phyloP scores from a whole-genome alignment of 768 basidiomycete genomes.

The Omphalotus guepiniiformis region DNA sequence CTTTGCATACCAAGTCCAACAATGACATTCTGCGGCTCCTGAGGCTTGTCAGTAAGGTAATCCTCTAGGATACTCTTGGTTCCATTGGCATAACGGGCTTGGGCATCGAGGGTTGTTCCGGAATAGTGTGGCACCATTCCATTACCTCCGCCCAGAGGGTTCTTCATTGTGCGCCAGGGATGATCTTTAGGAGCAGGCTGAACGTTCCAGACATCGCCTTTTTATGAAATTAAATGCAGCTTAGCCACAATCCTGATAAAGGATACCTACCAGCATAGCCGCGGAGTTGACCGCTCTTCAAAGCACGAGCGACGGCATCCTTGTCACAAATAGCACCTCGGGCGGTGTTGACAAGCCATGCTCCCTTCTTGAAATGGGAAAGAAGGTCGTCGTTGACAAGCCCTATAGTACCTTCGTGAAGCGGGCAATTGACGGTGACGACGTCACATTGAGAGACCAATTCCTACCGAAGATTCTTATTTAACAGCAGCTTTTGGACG shows the following conservation, averaged over 20 bases:
- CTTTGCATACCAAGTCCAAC: slow-evolving; percentile 47
- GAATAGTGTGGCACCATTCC: slow-evolving; percentile 88
- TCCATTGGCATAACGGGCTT: slow-evolving; percentile 78
- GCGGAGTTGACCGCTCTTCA: slow-evolving; percentile 69
- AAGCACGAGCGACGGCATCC: slow-evolving; percentile 71
- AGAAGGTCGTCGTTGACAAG: slow-evolving; percentile 80
- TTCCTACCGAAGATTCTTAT: slow-evolving; percentile 18
- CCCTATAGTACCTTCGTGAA: slow-evolving; percentile 80
- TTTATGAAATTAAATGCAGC: neutral
- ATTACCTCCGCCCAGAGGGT: slow-evolving; percentile 80
- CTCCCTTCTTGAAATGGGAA: slow-evolving; percentile 86
- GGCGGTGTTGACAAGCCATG: slow-evolving; percentile 92
- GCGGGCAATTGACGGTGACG: slow-evolving; percentile 82
- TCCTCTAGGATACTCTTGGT: slow-evolving; percentile 67
- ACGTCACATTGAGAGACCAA: slow-evolving; percentile 68
- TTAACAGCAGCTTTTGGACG: neutral
- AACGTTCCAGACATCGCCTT: slow-evolving; percentile 78
- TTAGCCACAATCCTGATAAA: neutral
- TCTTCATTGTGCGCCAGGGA: slow-evolving; percentile 80
- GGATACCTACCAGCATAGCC: slow-evolving; percentile 43
- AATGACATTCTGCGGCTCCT: slow-evolving; percentile 80
- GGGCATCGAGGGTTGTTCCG: slow-evolving; percentile 88
- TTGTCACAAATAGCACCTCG: slow-evolving; percentile 89
- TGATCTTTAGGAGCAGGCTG: slow-evolving; percentile 88
- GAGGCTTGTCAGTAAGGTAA: slow-evolving; percentile 57